These are phyloP conservation scores for Marasmius sp. DNA, from an alignment of 1,284 basidiomycete species.

Conservation along the genomic window DNA sequence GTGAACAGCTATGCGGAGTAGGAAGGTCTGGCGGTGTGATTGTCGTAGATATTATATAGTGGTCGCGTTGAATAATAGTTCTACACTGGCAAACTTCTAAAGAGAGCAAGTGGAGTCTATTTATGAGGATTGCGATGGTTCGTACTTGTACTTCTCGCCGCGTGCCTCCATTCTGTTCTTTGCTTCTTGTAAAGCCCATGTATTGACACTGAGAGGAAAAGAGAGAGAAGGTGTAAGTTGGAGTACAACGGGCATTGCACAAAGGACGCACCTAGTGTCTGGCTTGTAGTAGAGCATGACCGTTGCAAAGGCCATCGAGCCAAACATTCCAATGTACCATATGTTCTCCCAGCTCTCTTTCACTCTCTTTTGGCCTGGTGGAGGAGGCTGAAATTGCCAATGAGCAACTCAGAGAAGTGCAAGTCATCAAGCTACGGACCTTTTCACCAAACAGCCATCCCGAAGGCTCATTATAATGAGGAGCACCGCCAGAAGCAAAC, in stretches of 20 bases:
- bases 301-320: slow-evolving; percentile 76
- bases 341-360: slow-evolving; percentile 88
- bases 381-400: slow-evolving; percentile 53
- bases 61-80: background rate
- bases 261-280: slow-evolving; percentile 79
- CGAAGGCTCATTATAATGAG: slow-evolving; percentile 85
- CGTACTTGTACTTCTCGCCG: slow-evolving; percentile 83
- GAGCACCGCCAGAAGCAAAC: slow-evolving; percentile 74
- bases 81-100: background rate
- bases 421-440: slow-evolving; percentile 44
- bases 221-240: slow-evolving; percentile 1
- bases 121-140: slow-evolving; percentile 34
- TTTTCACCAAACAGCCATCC: slow-evolving; percentile 89
- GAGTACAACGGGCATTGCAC: background rate
- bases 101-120: slow-evolving; percentile 1
- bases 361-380: slow-evolving; percentile 80
- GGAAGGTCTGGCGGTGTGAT: background rate
- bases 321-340: slow-evolving; percentile 92
- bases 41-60: background rate
- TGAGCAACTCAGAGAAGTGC: background rate
- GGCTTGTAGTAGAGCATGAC: slow-evolving; percentile 93
- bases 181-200: slow-evolving; percentile 88
- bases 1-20: slow-evolving; percentile 64
- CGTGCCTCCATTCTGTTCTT: slow-evolving; percentile 87
- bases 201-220: slow-evolving; percentile 65